Base-by-base conservation (phyloP, 768 basidiomycete species). In the Wakefieldia striispora region DNA sequence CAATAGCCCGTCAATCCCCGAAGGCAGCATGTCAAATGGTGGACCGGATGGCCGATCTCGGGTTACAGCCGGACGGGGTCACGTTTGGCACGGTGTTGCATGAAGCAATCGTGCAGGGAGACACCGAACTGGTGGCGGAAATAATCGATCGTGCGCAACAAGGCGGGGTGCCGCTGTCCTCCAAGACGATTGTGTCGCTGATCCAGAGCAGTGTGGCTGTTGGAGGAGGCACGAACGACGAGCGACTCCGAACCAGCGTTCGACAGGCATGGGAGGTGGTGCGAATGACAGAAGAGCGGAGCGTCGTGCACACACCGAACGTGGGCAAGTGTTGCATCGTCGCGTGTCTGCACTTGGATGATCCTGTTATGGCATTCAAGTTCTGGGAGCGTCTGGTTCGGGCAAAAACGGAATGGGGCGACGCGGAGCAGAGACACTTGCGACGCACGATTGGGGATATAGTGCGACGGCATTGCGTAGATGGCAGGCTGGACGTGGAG, bases 11-110 rank as follows among this genome's bases (percentile, higher is more conserved):
- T 49, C 63, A 74, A 53, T 67, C 76, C 37, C 78, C 83, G 19
- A 65, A 66, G 11, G 58, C 58, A 14, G 87, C 81, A 1, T 69
- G 67, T 19, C 57, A 52, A 16, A 69, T 82, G 57, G 61, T 88
- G n/a, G 58, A 71, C 47, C 71, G 72, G 27, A 85, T 88, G 81
- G 56, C 69, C 1, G 56, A 65, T 14, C 56, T 58, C 21, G 80
- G 82, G 16, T 51, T 84, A 24, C 59, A 57, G 34, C 84, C 84
- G 1, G 78, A 82, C 59, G 67, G 65, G 19, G 73, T 81, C 31
- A 77, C 80, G 37, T 81, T 77, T 64, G 83, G 81, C 26, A 85
- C 83, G 0, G 75, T 85, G 37, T 67, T 88, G 50, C 82, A 85
- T 52, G 70, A 74, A 49, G 84, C 86, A 10, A 64, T 78, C 29